Evolutionary conservation across 768 basidiomycete genomes (phyloP).

Genomic region (Amanita polypyramis): DNA sequence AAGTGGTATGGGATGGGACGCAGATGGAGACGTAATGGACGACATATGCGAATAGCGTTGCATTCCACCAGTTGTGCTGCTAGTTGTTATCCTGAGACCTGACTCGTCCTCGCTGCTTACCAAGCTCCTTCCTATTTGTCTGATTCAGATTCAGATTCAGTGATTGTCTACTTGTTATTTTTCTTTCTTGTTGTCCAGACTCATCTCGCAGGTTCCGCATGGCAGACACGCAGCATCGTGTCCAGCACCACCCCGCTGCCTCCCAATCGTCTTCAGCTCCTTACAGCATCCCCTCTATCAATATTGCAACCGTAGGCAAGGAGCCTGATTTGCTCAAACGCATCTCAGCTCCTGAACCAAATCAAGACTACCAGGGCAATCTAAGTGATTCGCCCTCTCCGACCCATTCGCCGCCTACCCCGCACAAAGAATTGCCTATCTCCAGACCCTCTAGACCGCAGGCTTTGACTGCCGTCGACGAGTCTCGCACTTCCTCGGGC

Average conservation of each 20-base stretch:
- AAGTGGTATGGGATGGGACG: neutral
- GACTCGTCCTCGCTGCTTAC: neutral
- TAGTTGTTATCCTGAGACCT: too few species aligned
- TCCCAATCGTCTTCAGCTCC: too few species aligned
- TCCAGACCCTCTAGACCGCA: constrained; percentile 14
- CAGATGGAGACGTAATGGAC: neutral
- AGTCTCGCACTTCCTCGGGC: neutral
- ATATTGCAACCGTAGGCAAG: constrained; percentile 45
- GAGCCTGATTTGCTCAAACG: constrained; percentile 42
- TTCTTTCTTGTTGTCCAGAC: too few species aligned
- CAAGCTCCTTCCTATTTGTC: neutral
- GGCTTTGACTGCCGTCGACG: constrained; percentile 9
- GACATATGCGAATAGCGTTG: neutral
- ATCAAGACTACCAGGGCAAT: constrained; percentile 14
- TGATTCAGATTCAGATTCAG: too few species aligned
- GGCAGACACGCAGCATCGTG: too few species aligned
- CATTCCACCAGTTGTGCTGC: too few species aligned
- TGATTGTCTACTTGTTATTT: too few species aligned
- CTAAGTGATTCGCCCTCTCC: neutral
- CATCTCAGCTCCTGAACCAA: constrained; percentile 26
- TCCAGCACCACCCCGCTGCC: neutral
- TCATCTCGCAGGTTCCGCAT: neutral
- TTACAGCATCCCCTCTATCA: constrained; percentile 34
- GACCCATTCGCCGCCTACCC: constrained; percentile 1
- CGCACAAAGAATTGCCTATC: neutral